Percentiles rank a stretch among this genome's conserved stretches.
Evolutionary conservation across 140 eudicot genomes (phyloP).

Genomic region (Flaveria floridana): DNA sequence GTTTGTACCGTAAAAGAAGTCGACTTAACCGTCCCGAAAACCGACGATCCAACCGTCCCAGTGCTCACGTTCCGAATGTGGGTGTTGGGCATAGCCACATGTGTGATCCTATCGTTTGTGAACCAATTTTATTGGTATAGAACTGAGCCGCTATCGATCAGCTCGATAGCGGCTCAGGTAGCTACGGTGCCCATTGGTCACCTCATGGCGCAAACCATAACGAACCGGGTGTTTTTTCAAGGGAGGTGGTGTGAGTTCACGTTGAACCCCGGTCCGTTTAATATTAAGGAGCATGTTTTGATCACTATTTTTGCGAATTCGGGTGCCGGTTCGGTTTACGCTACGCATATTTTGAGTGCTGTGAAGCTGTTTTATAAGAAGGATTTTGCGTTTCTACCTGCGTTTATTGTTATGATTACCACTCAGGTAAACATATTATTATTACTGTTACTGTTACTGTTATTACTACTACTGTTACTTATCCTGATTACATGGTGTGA

Average conservation of each 20-base stretch:
- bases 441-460: not conserved
- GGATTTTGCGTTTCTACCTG: constrained; percentile 51
- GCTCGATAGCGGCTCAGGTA: constrained; percentile 55
- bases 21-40: constrained; percentile 58
- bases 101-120: constrained; percentile 49
- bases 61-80: constrained; percentile 63
- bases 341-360: constrained; percentile 55
- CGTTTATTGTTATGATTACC: constrained; percentile 53
- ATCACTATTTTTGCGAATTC: constrained; percentile 64
- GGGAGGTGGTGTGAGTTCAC: constrained; percentile 47
- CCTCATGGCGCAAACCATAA: constrained; percentile 55
- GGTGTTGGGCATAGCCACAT: constrained; percentile 51
- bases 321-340: constrained; percentile 63
- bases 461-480: not conserved
- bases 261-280: constrained; percentile 74
- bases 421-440: constrained; percentile 45
- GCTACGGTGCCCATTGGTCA: constrained; percentile 66
- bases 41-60: constrained; percentile 58
- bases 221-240: constrained; percentile 40
- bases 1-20: constrained; percentile 50
- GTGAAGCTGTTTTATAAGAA: constrained; percentile 57
- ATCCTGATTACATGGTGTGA: not conserved
- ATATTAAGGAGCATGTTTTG: constrained; percentile 69
- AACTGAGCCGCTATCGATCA: constrained; percentile 41
- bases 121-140: constrained; percentile 77